Base-by-base conservation (phyloP, 225 moss, liverwort and hornwort genomes). In the Bryum argenteum region DNA sequence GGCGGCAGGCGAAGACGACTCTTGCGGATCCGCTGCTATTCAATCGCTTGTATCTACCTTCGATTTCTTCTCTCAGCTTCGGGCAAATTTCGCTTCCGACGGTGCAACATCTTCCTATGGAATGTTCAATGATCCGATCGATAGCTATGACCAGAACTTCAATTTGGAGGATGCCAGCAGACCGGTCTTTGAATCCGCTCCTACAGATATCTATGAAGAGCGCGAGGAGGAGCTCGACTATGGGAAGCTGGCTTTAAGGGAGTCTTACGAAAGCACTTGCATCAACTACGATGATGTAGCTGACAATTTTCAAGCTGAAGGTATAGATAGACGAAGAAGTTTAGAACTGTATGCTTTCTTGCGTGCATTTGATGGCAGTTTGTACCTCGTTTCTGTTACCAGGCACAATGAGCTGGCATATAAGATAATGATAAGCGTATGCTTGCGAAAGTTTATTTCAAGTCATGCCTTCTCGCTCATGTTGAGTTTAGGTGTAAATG, bases 221-320 rank as follows among this genome's bases (percentile, higher is more conserved):
- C 48, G 52, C 18, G 71, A 72, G 13, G 75, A 63, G 59, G 78
- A 75, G 39, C 58, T 71, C 41, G 71, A 40, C 62, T 71, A 75
- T 9, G 67, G 71, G 18, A 74, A 55, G 67, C 58, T 61, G 39
- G 23, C 57, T 71, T 51, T 37, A 19, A 19, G 17, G 24, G 78
- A 53, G 12, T 51, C 47, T 50, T 53, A 39, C 42, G 78, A 78
- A 45, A 75, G 63, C 54, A 54, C 61, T 33, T 54, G 61, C 54
- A 44, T 44, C 15, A 71, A 67, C 52, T 48, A 16, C 40, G 78
- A 71, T 38, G 67, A 82, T 21, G 8, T 71, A 18, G 75, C 75
- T 67, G 78, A 71, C 10, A 82, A 82, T 71, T 75, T 54, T 51
- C 41, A 71, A 51, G 71, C 71, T 57, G 74, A 82, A 82, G 78